Base-by-base conservation (phyloP, 192 early-diverging fungal species). In the Pecoramyces ruminantium region DNA sequence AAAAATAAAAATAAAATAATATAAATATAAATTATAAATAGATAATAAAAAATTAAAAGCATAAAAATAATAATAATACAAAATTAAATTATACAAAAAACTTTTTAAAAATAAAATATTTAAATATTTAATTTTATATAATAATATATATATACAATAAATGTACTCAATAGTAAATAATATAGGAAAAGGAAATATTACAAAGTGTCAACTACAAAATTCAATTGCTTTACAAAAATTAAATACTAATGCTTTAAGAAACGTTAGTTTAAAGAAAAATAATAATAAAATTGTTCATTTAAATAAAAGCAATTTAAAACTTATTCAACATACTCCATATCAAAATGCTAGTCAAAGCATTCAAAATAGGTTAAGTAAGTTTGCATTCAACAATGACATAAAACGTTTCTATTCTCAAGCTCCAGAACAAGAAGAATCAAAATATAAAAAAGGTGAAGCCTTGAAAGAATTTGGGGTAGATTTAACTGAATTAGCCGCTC, bases 401-500 rank as follows among this genome's bases (percentile, higher is more conserved):
- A 67, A 67, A n/a, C 51, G 51, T 67, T 67, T 67, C 9, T 67
- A 67, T 67, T 67, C 51, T 25, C 51, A 67, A 67, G 51, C 51
- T 4, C 38, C 81, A 18, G 38, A 77, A 39, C 81, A 81, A 79
- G 79, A 81, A 79, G 38, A 29, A 17, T 6, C 29, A 39, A 30
- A 81, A 39, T 67, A 67, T n/a, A 67, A 67, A n/a, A 81, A 81
- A 38, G 81, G 81, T 2, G 83, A 85, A 83, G 87, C 88, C 3
- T 86, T 89, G n/a, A 86, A 86, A 77, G 79, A 89, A 81, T 90
- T 90, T 83, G 92, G 93, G 18, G 86, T 92, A 15, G 92, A 95
- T 82, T 85, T 95, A 82, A 95, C 93, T 21, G 90, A 91, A 18
- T 86, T 92, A 38, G 93, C 93, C 27, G 82, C 85, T n/a, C 87